Evolutionary conservation across 179 eudicot species (phyloP), one percentile per base, ranked within the genome.

Genomic region (Beta corolliflora): DNA sequence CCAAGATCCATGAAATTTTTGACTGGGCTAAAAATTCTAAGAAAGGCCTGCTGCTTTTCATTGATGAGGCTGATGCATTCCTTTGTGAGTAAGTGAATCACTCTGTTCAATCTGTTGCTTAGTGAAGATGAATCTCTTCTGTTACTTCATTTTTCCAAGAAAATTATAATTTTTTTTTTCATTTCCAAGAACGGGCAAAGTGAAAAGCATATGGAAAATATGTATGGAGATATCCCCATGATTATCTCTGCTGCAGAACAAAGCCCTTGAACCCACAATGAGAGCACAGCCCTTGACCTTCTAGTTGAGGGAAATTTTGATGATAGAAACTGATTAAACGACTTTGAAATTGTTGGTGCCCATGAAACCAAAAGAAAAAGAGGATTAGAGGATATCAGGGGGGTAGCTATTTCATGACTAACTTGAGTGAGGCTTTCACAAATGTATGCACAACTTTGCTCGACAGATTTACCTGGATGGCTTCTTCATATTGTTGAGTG

Each of bases 61-160:
- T 96, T 72, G 99, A 96, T 54, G 99, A 96, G 85, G 99, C 99
- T 77, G 99, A 96, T 87, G 99, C 99, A 65, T 96, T 94, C 78
- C 85, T 96, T 10, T 96, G 98, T 91, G 97, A 96, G 99, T 96
- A 91, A 94, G 98, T 78, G 25, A 83, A 56, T 25, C 46, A 74
- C 64, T 31, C 52, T 68, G 41, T 36, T 36, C 41, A 36, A 36
- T 36, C 41, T 36, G 71, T 59, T 78, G 8, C 29, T 69, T 56
- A 50, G 12, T 59, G 52, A 68, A 13, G 18, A 16, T 23, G 13
- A 13, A 48, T 1, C 13, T 5, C 31, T 70, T 70, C 3, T 36
- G 41, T 36, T 36, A 36, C 71, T 66, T 3, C 12, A 29, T 46
- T 19, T 46, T 19, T 0, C 7, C 9, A 44, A 16, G 45, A 65